These are phyloP conservation scores for Lepidium aucheri DNA, from an alignment of 345 rosid species.

Conservation along the genomic window DNA sequence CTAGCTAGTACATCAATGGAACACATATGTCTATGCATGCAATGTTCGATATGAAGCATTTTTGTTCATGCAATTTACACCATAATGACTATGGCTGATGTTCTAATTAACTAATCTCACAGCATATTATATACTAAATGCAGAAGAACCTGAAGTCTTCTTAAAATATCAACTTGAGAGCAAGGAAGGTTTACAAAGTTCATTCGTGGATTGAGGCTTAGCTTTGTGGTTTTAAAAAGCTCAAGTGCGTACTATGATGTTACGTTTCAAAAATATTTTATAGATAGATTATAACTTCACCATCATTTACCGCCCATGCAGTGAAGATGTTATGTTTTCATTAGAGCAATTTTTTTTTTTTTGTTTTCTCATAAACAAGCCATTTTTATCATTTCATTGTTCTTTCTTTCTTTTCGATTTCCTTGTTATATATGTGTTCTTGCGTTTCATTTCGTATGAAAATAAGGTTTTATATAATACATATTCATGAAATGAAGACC, in stretches of 20 bases:
- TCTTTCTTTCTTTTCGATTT: background rate
- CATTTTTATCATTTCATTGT: background rate
- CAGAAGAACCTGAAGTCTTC: constrained; percentile 1
- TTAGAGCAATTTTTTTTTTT: background rate
- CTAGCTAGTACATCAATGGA: background rate
- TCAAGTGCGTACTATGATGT: background rate
- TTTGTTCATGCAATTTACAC: background rate
- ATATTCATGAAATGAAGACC: background rate
- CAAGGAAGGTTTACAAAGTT: background rate
- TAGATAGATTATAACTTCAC: constrained; percentile 5
- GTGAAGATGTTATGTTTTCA: constrained; percentile 3
- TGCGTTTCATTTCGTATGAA: background rate
- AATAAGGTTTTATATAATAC: background rate
- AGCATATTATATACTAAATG: background rate
- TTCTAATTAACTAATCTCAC: background rate
- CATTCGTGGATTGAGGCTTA: background rate
- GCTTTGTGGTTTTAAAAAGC: background rate
- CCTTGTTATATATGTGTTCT: background rate
- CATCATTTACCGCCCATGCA: background rate
- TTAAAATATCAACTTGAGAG: background rate
- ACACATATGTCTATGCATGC: background rate
- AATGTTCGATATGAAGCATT: background rate
- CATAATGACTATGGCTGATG: background rate
- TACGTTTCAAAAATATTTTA: background rate
- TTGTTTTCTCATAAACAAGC: background rate